Percentiles rank a stretch among this genome's conserved stretches.
Evolutionary conservation across 2,329 filamentous ascomycete genomes (phyloP).

Genomic region (Setomelanomma holmii): DNA sequence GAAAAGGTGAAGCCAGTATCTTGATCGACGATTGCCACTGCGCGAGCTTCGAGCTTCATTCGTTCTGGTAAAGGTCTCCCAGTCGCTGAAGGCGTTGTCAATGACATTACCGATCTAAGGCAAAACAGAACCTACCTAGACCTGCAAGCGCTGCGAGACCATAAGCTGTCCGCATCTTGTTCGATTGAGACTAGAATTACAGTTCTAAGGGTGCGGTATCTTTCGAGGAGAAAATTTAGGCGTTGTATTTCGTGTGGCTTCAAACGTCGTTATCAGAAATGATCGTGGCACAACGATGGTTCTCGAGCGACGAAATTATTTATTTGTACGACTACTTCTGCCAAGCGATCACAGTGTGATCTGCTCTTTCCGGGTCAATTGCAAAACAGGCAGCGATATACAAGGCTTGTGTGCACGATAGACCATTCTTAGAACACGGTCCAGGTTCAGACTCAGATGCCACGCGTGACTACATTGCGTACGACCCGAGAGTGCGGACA

Average conservation of each 20-base stretch:
- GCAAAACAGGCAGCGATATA: conserved; percentile 32
- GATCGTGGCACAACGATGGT: conserved; percentile 17
- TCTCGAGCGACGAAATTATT: conserved; percentile 24
- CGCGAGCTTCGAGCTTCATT: conserved; percentile 10
- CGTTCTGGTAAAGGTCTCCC: conserved; percentile 19
- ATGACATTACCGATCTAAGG: neutral
- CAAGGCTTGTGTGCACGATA: conserved; percentile 32
- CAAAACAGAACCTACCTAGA: conserved; percentile 18
- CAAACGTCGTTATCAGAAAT: conserved; percentile 2
- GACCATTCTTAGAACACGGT: conserved; percentile 21
- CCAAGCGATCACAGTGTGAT: conserved; percentile 37
- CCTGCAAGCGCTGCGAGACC: conserved; percentile 26
- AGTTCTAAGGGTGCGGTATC: neutral
- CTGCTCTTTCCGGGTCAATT: conserved; percentile 29
- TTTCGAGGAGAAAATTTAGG: neutral
- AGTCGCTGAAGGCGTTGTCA: conserved; percentile 15
- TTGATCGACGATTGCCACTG: conserved; percentile 29
- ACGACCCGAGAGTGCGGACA: conserved; percentile 25
- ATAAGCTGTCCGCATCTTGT: conserved; percentile 30
- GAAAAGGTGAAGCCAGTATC: conserved; percentile 46
- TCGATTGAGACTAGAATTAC: neutral
- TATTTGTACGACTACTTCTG: conserved; percentile 29
- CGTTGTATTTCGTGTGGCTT: neutral
- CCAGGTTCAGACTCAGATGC: conserved; percentile 20
- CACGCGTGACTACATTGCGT: conserved; percentile 34